Conservation (phyloP, 2,329 filamentous ascomycete genomes). For the Sporothrix sp. region DNA sequence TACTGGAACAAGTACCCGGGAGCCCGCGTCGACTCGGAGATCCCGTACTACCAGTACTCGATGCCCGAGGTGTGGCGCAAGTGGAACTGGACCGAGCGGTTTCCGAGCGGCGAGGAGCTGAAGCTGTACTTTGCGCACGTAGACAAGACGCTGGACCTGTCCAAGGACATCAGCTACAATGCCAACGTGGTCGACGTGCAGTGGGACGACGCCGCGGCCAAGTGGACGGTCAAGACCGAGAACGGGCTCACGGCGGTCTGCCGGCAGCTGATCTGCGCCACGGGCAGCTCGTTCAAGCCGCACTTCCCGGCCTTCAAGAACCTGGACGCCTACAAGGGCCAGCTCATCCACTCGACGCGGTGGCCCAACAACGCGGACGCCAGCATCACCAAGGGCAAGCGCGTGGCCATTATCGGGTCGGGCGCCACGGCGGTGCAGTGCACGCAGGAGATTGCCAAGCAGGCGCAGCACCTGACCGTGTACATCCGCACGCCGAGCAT, state of each 20-base stretch:
- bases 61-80: conserved; percentile 31
- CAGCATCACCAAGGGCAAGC: conserved; percentile 12
- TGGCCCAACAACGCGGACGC: conserved; percentile 12
- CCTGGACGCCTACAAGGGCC: conserved; percentile 11
- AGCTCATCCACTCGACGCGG: conserved; percentile 14
- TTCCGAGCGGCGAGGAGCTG: conserved; percentile 31
- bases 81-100: conserved; percentile 35
- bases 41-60: conserved; percentile 28
- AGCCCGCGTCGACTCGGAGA: conserved; percentile 30
- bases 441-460: conserved; percentile 25
- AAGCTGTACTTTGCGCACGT: conserved; percentile 38
- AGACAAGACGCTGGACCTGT: conserved; percentile 33
- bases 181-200: conserved; percentile 31
- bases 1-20: conserved; percentile 36
- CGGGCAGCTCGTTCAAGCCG: conserved; percentile 36
- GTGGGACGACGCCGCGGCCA: conserved; percentile 27
- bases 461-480: conserved; percentile 30
- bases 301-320: conserved; percentile 30
- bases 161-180: conserved; percentile 35
- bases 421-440: conserved; percentile 19
- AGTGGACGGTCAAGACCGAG: conserved; percentile 36
- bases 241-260: conserved; percentile 29
- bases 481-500: conserved; percentile 51
- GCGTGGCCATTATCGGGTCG: conserved; percentile 18
- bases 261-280: conserved; percentile 36